Conservation (phyloP, 768 basidiomycete species). For the Suillus subalutaceus region DNA sequence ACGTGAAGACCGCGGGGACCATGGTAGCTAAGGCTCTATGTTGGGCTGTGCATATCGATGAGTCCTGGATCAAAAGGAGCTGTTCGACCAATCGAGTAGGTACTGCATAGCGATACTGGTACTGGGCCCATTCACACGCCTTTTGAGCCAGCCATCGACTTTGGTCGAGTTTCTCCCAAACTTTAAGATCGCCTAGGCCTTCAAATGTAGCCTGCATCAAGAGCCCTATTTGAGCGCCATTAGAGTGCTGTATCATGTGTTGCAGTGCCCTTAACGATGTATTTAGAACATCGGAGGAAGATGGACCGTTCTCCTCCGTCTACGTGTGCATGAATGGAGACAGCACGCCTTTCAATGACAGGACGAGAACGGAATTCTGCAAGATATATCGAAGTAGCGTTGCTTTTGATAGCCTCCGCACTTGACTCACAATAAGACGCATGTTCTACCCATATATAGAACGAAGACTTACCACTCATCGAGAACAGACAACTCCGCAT, state of each 20-base stretch:
- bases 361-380: constrained; percentile 85
- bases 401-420: constrained; percentile 62
- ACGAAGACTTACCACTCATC: constrained; percentile 62
- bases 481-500: constrained; percentile 59
- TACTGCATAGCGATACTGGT: constrained; percentile 91
- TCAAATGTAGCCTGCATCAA: constrained; percentile 76
- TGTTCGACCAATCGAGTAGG: constrained; percentile 84
- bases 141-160: constrained; percentile 84
- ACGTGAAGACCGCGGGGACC: constrained; percentile 83
- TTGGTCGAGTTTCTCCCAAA: constrained; percentile 71
- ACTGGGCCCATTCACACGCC: constrained; percentile 85
- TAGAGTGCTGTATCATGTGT: constrained; percentile 73
- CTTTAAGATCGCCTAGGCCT: constrained; percentile 58
- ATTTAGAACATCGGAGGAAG: constrained; percentile 69
- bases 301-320: constrained; percentile 90
- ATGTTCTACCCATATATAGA: background rate
- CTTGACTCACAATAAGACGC: constrained; percentile 37
- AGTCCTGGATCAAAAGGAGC: constrained; percentile 65
- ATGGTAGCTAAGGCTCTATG: constrained; percentile 72
- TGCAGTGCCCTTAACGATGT: constrained; percentile 74
- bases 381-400: constrained; percentile 76
- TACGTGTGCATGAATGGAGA: constrained; percentile 86
- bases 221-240: constrained; percentile 70
- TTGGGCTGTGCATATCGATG: constrained; percentile 45
- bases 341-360: constrained; percentile 77